phyloP scores from a whole-genome alignment of 2,329 filamentous ascomycete species.

The Phaeophleospora eucalypticola region DNA sequence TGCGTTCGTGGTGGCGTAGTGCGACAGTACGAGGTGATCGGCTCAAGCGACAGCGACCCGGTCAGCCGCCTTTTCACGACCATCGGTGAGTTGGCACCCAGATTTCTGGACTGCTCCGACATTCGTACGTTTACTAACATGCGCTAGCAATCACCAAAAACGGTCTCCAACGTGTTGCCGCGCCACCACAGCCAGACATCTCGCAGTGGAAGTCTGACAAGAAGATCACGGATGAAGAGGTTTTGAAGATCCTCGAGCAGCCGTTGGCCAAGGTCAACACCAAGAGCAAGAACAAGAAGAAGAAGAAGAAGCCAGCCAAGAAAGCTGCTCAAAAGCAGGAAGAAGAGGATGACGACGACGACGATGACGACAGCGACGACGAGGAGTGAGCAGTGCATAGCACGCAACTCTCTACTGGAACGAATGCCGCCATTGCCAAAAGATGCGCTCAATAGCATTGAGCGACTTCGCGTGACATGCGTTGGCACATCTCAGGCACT shows the following conservation, averaged over 20 bases:
- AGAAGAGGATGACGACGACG: slow-evolving; percentile 27
- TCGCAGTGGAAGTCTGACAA: slow-evolving; percentile 89
- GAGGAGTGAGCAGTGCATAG: slow-evolving; percentile 15
- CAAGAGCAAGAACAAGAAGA: slow-evolving; percentile 81
- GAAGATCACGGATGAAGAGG: slow-evolving; percentile 94
- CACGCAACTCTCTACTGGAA: neutral
- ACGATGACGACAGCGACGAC: slow-evolving; percentile 27
- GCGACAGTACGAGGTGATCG: slow-evolving; percentile 92
- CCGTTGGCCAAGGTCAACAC: slow-evolving; percentile 62
- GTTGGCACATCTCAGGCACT: neutral
- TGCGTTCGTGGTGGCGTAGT: slow-evolving; percentile 90
- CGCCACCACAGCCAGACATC: slow-evolving; percentile 70
- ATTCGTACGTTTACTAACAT: slow-evolving; percentile 11
- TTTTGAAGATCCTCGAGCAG: slow-evolving; percentile 89
- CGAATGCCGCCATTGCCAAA: neutral
- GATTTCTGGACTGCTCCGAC: neutral
- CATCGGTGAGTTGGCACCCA: slow-evolving; percentile 63
- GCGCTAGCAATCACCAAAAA: slow-evolving; percentile 89
- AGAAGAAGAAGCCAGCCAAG: slow-evolving; percentile 80
- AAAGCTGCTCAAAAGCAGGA: slow-evolving; percentile 42
- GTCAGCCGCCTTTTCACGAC: slow-evolving; percentile 88
- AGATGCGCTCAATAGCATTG: neutral
- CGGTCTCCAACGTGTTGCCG: slow-evolving; percentile 80
- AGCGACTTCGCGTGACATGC: neutral
- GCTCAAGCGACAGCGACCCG: slow-evolving; percentile 81